Base-by-base conservation (phyloP, 371 early-diverging fungal species). In the Apophysomyces sp. region DNA sequence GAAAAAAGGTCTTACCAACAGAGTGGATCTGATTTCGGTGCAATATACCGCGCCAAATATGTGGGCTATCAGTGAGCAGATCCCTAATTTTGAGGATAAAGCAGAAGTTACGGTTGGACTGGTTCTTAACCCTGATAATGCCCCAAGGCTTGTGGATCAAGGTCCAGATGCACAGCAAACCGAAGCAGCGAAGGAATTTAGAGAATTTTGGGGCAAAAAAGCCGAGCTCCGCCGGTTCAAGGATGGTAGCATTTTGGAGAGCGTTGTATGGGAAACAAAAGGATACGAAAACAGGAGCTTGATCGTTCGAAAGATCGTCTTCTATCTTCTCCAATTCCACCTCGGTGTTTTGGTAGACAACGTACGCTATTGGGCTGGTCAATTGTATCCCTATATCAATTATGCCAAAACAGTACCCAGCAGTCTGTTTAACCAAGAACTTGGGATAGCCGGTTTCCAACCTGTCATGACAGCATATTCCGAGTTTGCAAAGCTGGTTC, bases 211-310 rank as follows among this genome's bases (percentile, higher is more conserved):
- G 96, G 96, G 96, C 11, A 72, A 77, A 41, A 89, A 89, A 62
- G 83, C 93, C 2, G 94, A 94, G 60, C 66, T 93, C 16, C 85
- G 96, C 58, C 89, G 95, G 13, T 96, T 95, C 82, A 87, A 92
- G 63, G 94, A 96, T 66, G 95, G 95, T 30, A 86, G 86, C 49
- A 92, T 95, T 69, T 56, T 84, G 4, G 91, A 94, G 68, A 85
- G 88, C 77, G 94, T 94, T 13, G 90, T 94, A 0, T 95, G 90
- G 88, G 80, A 88, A 61, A 73, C 77, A 6, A 83, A 84, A 57
- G 89, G 90, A n/a, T 84, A 85, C 15, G 86, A 93, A 55, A 83
- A 84, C 30, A 85, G 93, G 9, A 81, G 86, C n/a, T 61, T 87
- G 57, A 90, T 97, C 66, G 86, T 96, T 13, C 85, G 87, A 21